Conservation (phyloP, 306 rosid genomes). For the Fragaria iinumae region DNA sequence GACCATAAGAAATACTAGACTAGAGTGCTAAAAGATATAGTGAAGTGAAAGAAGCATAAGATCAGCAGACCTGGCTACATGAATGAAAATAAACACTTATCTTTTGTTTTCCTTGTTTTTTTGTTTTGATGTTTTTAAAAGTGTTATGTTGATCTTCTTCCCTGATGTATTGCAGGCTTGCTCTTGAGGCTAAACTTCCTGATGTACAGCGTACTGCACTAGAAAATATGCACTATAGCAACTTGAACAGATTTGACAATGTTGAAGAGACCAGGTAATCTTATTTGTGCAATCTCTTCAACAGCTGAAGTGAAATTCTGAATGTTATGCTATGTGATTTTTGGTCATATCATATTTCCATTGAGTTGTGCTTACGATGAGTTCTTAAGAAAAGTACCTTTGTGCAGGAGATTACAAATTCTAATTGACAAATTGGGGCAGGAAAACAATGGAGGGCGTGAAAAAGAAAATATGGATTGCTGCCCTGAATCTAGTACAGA, state of each 20-base stretch:
- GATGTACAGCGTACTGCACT: slow-evolving; percentile 70
- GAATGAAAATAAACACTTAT: not conserved
- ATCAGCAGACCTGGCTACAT: not conserved
- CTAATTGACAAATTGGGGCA: slow-evolving; percentile 60
- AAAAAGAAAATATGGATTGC: slow-evolving; percentile 37
- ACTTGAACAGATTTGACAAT: slow-evolving; percentile 80
- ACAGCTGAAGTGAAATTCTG: slow-evolving; percentile 16
- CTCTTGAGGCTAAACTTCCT: slow-evolving; percentile 67
- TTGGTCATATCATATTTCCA: not conserved
- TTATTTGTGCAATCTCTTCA: slow-evolving; percentile 19
- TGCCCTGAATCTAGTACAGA: slow-evolving; percentile 89
- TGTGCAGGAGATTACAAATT: slow-evolving; percentile 68
- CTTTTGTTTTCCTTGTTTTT: not conserved
- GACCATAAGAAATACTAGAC: not conserved
- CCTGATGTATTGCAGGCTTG: slow-evolving; percentile 55
- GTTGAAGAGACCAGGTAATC: slow-evolving; percentile 76
- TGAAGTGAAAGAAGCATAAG: not conserved
- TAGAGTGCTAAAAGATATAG: not conserved
- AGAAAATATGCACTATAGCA: slow-evolving; percentile 90
- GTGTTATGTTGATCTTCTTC: slow-evolving; percentile 26
- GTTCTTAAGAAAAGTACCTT: slow-evolving; percentile 12
- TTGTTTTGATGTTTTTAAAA: not conserved
- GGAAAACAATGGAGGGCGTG: slow-evolving; percentile 34
- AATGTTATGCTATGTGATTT: slow-evolving; percentile 6
- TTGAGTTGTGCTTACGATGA: not conserved